These are phyloP conservation scores for Protomyces pachydermus DNA, from an alignment of 1,139 yeast species.

Conservation along the genomic window DNA sequence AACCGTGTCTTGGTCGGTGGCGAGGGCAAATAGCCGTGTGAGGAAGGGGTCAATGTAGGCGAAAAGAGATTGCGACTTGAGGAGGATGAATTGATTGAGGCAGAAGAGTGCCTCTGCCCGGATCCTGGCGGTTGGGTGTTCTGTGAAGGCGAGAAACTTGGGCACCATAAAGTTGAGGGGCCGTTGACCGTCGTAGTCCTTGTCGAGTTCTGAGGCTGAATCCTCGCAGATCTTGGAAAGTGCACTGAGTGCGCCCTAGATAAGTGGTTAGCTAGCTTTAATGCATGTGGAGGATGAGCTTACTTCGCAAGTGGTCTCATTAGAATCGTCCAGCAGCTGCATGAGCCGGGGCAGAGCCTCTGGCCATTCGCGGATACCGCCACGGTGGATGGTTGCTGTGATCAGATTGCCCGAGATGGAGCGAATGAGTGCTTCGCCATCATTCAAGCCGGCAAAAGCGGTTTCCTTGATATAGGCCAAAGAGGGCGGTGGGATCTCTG, in stretches of 20 bases:
- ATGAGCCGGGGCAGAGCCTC: constrained; percentile 63
- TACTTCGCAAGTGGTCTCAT: constrained; percentile 33
- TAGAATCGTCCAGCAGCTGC: constrained; percentile 41
- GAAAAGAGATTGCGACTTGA: constrained; percentile 61
- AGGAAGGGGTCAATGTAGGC: constrained; percentile 64
- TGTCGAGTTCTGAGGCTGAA: constrained; percentile 54
- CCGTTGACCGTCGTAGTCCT: constrained; percentile 57
- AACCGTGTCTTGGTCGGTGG: constrained; percentile 51
- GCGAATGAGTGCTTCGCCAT: constrained; percentile 57
- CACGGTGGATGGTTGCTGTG: constrained; percentile 69
- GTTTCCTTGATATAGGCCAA: constrained; percentile 57
- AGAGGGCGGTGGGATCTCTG: constrained; percentile 39
- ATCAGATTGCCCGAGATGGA: constrained; percentile 88
- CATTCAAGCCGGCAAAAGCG: constrained; percentile 64
- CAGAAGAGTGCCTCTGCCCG: constrained; percentile 66
- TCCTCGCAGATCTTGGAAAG: constrained; percentile 87
- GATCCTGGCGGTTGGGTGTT: constrained; percentile 46
- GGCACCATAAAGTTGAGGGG: constrained; percentile 68
- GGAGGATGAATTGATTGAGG: constrained; percentile 67
- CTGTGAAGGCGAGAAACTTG: constrained; percentile 52
- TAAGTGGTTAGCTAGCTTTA: constrained; percentile 39
- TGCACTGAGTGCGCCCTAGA: constrained; percentile 78
- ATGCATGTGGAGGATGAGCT: background rate
- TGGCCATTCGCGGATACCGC: constrained; percentile 73
- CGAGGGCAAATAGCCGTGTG: constrained; percentile 56